phyloP scores from a whole-genome alignment of 352 stramenopile genomes.

The Phytophthora brassicae region DNA sequence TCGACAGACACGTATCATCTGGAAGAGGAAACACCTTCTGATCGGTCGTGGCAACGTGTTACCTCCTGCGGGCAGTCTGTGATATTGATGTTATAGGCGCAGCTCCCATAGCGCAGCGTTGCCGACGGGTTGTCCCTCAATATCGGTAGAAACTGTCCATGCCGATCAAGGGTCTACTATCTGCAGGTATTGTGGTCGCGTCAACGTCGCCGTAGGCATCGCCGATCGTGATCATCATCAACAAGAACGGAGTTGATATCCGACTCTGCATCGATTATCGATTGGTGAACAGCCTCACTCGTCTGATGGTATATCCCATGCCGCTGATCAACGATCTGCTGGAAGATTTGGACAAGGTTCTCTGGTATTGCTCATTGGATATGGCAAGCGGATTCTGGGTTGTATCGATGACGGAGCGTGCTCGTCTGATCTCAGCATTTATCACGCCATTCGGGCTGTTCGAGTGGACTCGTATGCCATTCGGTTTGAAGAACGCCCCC shows the following conservation, averaged over 20 bases:
- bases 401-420: constrained; percentile 17
- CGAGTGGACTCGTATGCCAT: constrained; percentile 30
- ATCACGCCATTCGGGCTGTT: constrained; percentile 25
- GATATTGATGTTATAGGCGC: neutral
- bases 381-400: constrained; percentile 31
- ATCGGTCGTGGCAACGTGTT: neutral
- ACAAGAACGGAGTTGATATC: neutral
- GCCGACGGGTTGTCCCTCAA: neutral
- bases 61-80: neutral
- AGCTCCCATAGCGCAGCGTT: neutral
- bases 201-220: neutral
- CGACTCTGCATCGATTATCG: neutral
- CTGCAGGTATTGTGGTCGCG: neutral
- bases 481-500: constrained; percentile 25
- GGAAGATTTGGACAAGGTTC: constrained; percentile 7
- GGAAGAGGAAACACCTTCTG: neutral
- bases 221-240: neutral
- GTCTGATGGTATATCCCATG: constrained; percentile 18
- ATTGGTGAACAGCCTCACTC: constrained; percentile 6
- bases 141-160: neutral
- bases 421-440: constrained; percentile 21
- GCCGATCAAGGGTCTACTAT: neutral
- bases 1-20: neutral
- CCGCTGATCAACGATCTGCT: constrained; percentile 13
- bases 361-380: constrained; percentile 27